phyloP scores from a whole-genome alignment of 768 basidiomycete genomes.

The Leccinum uliginosum region DNA sequence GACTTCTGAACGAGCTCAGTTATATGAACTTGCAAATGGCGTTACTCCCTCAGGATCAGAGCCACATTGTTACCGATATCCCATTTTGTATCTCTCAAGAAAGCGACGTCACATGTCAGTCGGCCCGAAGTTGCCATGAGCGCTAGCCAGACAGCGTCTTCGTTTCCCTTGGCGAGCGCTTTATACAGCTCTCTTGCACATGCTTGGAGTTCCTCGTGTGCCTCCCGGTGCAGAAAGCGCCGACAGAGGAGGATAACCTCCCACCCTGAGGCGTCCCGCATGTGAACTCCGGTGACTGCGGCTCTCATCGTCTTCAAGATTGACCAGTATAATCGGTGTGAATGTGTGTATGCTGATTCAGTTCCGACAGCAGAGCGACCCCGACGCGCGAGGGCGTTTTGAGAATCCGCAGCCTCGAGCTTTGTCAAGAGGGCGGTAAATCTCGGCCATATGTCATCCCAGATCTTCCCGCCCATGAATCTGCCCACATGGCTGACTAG shows the following conservation, averaged over 20 bases:
- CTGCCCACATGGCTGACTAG: constrained; percentile 68
- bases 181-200: constrained; percentile 63
- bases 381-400: constrained; percentile 62
- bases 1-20: background rate
- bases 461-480: constrained; percentile 81
- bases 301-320: constrained; percentile 70
- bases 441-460: constrained; percentile 93
- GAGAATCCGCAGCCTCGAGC: constrained; percentile 59
- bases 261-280: constrained; percentile 73
- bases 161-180: constrained; percentile 56
- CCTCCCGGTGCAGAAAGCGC: constrained; percentile 63
- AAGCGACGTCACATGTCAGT: constrained; percentile 40
- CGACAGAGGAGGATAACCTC: constrained; percentile 73
- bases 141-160: constrained; percentile 82
- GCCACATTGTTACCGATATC: constrained; percentile 45
- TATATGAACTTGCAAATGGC: background rate
- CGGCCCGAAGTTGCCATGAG: constrained; percentile 51
- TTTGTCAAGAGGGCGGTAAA: constrained; percentile 58
- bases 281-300: constrained; percentile 60
- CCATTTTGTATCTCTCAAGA: constrained; percentile 58
- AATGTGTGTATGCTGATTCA: constrained; percentile 73
- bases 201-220: constrained; percentile 71
- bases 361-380: constrained; percentile 50
- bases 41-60: constrained; percentile 29
- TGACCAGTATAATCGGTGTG: constrained; percentile 76